phyloP scores from a whole-genome alignment of 2,329 filamentous ascomycete species.

The Sporothrix curviconia region DNA sequence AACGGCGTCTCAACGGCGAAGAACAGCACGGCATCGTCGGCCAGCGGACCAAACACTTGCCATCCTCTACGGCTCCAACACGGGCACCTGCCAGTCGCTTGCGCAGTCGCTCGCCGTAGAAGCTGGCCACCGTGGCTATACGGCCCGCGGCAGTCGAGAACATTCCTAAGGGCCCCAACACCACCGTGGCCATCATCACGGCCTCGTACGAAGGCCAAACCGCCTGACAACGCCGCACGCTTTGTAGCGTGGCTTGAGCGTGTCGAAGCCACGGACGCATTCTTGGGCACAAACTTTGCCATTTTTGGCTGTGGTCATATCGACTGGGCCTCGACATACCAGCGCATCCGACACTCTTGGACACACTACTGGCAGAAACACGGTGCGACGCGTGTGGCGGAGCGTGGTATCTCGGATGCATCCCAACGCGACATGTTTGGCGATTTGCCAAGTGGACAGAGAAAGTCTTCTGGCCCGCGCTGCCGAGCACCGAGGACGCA shows the following conservation, averaged over 20 bases:
- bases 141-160: slow-evolving; percentile 49
- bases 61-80: slow-evolving; percentile 66
- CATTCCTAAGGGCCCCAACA: slow-evolving; percentile 46
- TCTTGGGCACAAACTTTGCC: slow-evolving; percentile 40
- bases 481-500: slow-evolving; percentile 25
- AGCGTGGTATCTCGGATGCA: slow-evolving; percentile 53
- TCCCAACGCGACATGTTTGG: slow-evolving; percentile 60
- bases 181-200: slow-evolving; percentile 60
- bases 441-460: slow-evolving; percentile 63
- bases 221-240: slow-evolving; percentile 63
- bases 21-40: background rate
- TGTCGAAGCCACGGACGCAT: slow-evolving; percentile 29
- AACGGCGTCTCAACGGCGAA: background rate
- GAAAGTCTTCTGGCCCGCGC: slow-evolving; percentile 41
- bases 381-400: slow-evolving; percentile 41
- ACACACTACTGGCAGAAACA: slow-evolving; percentile 45
- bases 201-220: slow-evolving; percentile 67
- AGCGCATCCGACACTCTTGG: slow-evolving; percentile 57
- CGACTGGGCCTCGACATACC: slow-evolving; percentile 56
- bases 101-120: slow-evolving; percentile 55
- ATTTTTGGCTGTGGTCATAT: slow-evolving; percentile 59
- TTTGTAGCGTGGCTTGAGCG: slow-evolving; percentile 8
- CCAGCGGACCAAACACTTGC: slow-evolving; percentile 41
- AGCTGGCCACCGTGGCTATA: slow-evolving; percentile 51
- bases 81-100: slow-evolving; percentile 64